These are phyloP conservation scores for Quercus rubra DNA, from an alignment of 306 rosid species.

Conservation along the genomic window DNA sequence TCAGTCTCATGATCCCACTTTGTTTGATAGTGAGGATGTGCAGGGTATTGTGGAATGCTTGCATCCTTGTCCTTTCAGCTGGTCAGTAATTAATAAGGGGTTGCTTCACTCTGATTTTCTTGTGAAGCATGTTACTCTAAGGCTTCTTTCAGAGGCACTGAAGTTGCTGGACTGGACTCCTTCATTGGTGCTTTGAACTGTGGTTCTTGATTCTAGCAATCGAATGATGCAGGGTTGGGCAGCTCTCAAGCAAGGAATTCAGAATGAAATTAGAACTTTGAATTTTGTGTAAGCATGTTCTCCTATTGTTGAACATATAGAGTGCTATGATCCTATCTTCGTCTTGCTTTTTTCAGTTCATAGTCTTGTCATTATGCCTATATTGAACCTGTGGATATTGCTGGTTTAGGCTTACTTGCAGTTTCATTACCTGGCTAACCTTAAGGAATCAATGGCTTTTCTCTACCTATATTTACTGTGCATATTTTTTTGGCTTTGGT, in stretches of 20 bases:
- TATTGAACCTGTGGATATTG: constrained; percentile 79
- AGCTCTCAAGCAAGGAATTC: constrained; percentile 51
- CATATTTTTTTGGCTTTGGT: neutral
- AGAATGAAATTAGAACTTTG: constrained; percentile 52
- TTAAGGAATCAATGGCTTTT: neutral
- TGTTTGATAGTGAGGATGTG: constrained; percentile 36
- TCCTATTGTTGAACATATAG: constrained; percentile 31
- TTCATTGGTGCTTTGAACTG: constrained; percentile 39
- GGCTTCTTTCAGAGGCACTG: constrained; percentile 71
- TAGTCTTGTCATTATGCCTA: constrained; percentile 44
- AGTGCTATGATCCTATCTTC: constrained; percentile 69
- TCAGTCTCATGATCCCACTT: constrained; percentile 25
- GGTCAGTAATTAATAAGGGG: constrained; percentile 69
- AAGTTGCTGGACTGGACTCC: constrained; percentile 49
- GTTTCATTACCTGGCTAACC: constrained; percentile 56
- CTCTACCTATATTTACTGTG: neutral
- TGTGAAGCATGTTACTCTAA: constrained; percentile 31
- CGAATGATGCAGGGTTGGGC: neutral
- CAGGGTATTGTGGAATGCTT: constrained; percentile 19
- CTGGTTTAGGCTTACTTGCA: constrained; percentile 81
- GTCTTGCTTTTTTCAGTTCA: constrained; percentile 75
- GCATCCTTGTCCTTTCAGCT: constrained; percentile 60
- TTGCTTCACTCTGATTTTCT: constrained; percentile 50
- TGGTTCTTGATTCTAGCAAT: constrained; percentile 26
- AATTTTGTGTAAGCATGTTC: constrained; percentile 38